A percentile compares a stretch with the other conserved stretches of the same genome.
These are phyloP conservation scores for Ustanciosporium gigantosporum DNA, from an alignment of 1,284 basidiomycete species.

Conservation along the genomic window DNA sequence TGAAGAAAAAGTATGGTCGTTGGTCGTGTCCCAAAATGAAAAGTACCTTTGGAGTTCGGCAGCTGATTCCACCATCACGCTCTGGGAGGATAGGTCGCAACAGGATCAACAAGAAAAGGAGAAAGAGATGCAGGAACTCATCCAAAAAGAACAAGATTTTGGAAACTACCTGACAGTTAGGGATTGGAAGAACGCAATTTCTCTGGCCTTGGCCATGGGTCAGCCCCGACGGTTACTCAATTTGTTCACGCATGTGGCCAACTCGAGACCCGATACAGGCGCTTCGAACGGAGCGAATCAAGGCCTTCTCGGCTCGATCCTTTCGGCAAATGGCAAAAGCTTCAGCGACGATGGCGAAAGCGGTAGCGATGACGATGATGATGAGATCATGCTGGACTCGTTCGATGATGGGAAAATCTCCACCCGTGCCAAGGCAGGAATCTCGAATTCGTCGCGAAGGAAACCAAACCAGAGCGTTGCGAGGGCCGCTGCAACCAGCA, in stretches of 20 bases:
- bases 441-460: neutral
- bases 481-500: neutral
- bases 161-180: constrained; percentile 82
- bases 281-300: neutral
- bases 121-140: constrained; percentile 27
- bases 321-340: neutral
- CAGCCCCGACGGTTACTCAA: constrained; percentile 85
- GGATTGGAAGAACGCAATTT: constrained; percentile 88
- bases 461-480: neutral
- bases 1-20: constrained; percentile 89
- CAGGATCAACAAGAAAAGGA: constrained; percentile 70
- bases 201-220: constrained; percentile 85
- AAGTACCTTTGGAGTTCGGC: constrained; percentile 83
- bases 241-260: constrained; percentile 68
- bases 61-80: constrained; percentile 87
- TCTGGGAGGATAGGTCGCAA: constrained; percentile 91
- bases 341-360: neutral
- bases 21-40: constrained; percentile 78
- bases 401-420: neutral
- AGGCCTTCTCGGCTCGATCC: constrained; percentile 1
- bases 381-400: neutral
- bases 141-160: constrained; percentile 85
- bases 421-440: neutral
- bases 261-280: constrained; percentile 20
- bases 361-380: neutral